Evolutionary conservation across 768 basidiomycete species (phyloP).

Genomic region (Boletus huronensis): DNA sequence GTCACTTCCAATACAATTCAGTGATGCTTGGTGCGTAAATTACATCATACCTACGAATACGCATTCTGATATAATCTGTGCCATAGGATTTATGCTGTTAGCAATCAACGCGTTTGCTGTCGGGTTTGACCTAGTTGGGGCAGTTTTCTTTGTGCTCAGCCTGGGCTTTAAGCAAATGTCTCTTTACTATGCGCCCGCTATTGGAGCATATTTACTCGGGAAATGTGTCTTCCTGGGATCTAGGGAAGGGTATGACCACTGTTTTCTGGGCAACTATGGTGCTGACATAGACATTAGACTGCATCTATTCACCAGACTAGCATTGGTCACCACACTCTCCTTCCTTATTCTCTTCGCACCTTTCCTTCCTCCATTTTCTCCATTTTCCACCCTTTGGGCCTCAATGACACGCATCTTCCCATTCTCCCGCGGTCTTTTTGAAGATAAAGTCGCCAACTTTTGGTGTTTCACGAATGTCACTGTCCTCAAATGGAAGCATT

Average conservation of each 20-base stretch:
- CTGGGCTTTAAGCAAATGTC: constrained; percentile 97
- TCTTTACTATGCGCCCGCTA: constrained; percentile 87
- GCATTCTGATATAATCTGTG: not conserved
- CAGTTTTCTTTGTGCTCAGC: constrained; percentile 77
- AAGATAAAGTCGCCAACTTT: constrained; percentile 96
- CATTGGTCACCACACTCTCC: constrained; percentile 52
- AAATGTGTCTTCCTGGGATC: constrained; percentile 86
- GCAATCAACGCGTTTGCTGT: constrained; percentile 66
- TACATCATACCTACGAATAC: not conserved
- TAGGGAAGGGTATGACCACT: constrained; percentile 54
- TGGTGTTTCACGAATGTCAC: constrained; percentile 90
- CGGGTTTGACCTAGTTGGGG: constrained; percentile 71
- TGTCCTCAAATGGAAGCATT: constrained; percentile 74
- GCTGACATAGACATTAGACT: constrained; percentile 26
- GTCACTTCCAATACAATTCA: constrained; percentile 95
- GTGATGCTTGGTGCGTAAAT: constrained; percentile 75
- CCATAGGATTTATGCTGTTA: constrained; percentile 62
- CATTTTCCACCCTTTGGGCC: constrained; percentile 47
- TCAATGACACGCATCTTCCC: constrained; percentile 86
- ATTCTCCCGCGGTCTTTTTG: constrained; percentile 85
- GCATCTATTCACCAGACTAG: constrained; percentile 65
- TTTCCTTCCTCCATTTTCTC: constrained; percentile 68
- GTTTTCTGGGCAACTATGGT: not conserved
- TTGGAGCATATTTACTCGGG: constrained; percentile 87
- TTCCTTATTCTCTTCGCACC: constrained; percentile 75